Conservation (phyloP, 2,329 filamentous ascomycete genomes). For the Lomentospora prolificans region DNA sequence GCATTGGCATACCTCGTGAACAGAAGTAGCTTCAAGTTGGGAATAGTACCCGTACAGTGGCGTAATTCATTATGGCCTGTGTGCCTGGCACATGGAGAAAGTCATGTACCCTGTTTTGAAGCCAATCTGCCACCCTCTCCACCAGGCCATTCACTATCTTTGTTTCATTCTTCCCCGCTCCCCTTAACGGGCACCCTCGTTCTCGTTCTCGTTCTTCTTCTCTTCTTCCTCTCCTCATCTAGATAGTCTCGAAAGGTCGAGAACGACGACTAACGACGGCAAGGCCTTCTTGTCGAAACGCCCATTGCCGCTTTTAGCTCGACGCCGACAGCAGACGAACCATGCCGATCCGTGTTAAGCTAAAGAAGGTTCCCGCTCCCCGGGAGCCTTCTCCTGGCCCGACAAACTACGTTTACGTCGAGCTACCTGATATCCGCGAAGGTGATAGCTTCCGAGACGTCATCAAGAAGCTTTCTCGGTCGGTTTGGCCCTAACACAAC, state of each 20-base stretch:
- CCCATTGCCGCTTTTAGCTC: too few species aligned
- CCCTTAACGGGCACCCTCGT: neutral
- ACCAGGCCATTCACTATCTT: neutral
- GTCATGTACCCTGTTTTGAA: neutral
- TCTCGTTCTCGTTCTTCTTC: neutral
- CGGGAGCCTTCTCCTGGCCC: slow-evolving; percentile 13
- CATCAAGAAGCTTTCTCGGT: slow-evolving; percentile 58
- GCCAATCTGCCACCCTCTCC: neutral
- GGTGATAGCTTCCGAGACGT: slow-evolving; percentile 31
- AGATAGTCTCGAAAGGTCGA: too few species aligned
- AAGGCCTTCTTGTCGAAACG: too few species aligned
- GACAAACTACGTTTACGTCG: slow-evolving; percentile 22
- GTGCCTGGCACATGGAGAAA: too few species aligned
- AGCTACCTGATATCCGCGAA: slow-evolving; percentile 19
- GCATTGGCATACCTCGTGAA: neutral
- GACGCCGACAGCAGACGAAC: too few species aligned
- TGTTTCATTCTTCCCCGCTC: slow-evolving; percentile 1
- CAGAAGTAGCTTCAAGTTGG: neutral
- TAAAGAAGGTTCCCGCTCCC: slow-evolving; percentile 17
- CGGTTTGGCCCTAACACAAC: slow-evolving; percentile 15
- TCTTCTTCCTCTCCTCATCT: too few species aligned
- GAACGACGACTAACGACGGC: too few species aligned
- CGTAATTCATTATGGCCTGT: too few species aligned
- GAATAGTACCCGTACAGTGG: neutral
- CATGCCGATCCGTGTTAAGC: slow-evolving; percentile 20